These are phyloP conservation scores for Ocimum tenuiflorum DNA, from an alignment of 257 asterid genomes.

Conservation along the genomic window DNA sequence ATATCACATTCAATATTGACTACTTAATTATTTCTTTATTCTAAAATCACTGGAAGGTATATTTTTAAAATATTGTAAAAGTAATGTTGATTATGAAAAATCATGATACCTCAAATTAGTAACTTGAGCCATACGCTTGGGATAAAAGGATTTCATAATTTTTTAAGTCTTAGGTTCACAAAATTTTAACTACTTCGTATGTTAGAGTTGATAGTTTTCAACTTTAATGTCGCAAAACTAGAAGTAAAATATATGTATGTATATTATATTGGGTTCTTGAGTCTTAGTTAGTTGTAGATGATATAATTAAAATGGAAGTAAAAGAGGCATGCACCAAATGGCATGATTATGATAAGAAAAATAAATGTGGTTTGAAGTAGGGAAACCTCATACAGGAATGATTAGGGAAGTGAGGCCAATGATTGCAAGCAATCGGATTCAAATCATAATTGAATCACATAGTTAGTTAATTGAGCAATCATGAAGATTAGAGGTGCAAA, in stretches of 20 bases:
- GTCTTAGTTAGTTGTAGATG: not conserved
- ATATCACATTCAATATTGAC: no score
- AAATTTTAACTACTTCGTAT: no score
- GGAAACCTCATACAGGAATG: constrained; percentile 34
- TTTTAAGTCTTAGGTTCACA: no score
- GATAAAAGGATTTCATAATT: no score
- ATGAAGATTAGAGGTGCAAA: constrained; percentile 40
- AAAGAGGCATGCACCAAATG: constrained; percentile 1
- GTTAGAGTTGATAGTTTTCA: no score
- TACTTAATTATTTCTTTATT: no score
- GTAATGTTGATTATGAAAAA: no score
- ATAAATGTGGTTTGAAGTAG: not conserved
- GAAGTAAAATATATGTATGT: not conserved
- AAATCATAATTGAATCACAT: constrained; percentile 34
- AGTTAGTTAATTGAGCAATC: constrained; percentile 34
- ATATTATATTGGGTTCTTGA: not conserved
- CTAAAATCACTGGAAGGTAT: no score
- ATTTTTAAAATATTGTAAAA: no score
- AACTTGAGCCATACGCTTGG: no score
- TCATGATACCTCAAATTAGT: no score
- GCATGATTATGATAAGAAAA: constrained; percentile 12
- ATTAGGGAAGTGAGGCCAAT: constrained; percentile 43
- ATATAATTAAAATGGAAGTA: not conserved
- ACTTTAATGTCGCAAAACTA: not conserved
- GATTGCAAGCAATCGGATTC: constrained; percentile 40